These are phyloP conservation scores for Microbotryum saponariae DNA, from an alignment of 1,284 basidiomycete species.

Conservation along the genomic window DNA sequence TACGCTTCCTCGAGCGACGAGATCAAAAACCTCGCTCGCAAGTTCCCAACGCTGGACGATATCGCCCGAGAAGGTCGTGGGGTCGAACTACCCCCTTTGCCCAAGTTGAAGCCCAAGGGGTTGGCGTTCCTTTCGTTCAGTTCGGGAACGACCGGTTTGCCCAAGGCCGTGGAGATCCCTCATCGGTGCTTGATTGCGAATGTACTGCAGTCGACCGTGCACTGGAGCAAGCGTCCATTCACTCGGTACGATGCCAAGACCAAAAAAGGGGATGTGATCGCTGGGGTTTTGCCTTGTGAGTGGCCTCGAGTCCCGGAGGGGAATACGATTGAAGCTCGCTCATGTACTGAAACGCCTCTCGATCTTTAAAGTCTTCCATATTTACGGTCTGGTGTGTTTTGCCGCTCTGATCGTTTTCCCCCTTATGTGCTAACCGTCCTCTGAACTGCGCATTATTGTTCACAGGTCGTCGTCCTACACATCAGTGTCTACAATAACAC, in stretches of 20 bases:
- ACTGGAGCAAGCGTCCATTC: slow-evolving; percentile 8
- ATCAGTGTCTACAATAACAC: slow-evolving; percentile 10
- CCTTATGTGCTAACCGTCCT: slow-evolving; percentile 48
- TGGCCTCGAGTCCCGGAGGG: background rate
- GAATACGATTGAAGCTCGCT: background rate
- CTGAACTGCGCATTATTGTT: slow-evolving; percentile 39
- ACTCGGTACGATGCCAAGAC: slow-evolving; percentile 42
- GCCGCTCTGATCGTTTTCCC: slow-evolving; percentile 49
- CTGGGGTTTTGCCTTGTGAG: slow-evolving; percentile 45
- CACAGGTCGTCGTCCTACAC: slow-evolving; percentile 10
- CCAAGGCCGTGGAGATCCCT: slow-evolving; percentile 67
- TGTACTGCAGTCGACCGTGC: slow-evolving; percentile 47
- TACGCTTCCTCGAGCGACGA: background rate
- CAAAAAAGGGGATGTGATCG: slow-evolving; percentile 52
- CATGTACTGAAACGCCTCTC: slow-evolving; percentile 12
- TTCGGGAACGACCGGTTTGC: slow-evolving; percentile 72
- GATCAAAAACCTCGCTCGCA: slow-evolving; percentile 10
- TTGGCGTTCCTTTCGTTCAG: slow-evolving; percentile 69
- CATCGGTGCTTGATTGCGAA: slow-evolving; percentile 62
- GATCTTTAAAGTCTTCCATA: slow-evolving; percentile 42
- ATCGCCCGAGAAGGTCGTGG: slow-evolving; percentile 38
- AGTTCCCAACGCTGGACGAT: slow-evolving; percentile 47
- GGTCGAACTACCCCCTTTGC: slow-evolving; percentile 37
- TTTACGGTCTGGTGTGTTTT: slow-evolving; percentile 38
- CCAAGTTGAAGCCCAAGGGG: slow-evolving; percentile 49